Conservation (phyloP, 2,329 filamentous ascomycete genomes). For the Harringtonia aguacate region DNA sequence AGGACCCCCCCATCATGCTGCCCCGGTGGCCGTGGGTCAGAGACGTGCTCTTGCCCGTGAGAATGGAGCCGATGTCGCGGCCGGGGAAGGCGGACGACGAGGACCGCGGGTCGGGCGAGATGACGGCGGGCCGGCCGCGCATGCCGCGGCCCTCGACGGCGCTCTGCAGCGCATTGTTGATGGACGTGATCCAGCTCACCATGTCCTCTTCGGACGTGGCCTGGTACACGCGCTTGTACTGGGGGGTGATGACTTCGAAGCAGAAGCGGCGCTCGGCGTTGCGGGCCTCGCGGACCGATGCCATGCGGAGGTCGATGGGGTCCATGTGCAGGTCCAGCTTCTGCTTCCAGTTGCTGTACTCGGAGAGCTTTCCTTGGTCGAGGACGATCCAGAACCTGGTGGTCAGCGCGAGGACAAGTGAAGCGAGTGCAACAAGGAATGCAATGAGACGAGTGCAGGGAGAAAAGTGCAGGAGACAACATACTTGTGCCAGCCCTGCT, state of each 20-base stretch:
- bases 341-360: constrained; percentile 99
- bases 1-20: constrained; percentile 1
- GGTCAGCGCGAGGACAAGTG: no score
- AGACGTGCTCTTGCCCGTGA: constrained; percentile 84
- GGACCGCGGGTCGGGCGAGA: no score
- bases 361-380: constrained; percentile 90
- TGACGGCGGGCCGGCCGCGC: constrained; percentile 35
- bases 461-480: constrained; percentile 22
- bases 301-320: constrained; percentile 92
- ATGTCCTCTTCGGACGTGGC: constrained; percentile 97
- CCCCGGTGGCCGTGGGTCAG: constrained; percentile 38
- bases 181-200: constrained; percentile 89
- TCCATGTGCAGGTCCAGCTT: constrained; percentile 95
- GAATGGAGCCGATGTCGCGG: constrained; percentile 81
- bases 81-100: constrained; percentile 44
- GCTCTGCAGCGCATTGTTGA: constrained; percentile 95
- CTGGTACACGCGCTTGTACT: constrained; percentile 93
- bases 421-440: no score
- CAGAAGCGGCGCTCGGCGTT: constrained; percentile 93
- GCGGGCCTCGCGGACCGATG: constrained; percentile 88
- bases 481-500: constrained; percentile 98
- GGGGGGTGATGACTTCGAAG: constrained; percentile 96
- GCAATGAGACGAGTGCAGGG: not conserved
- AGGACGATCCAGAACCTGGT: constrained; percentile 93
- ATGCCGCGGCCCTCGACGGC: constrained; percentile 75